Base-by-base conservation (phyloP, 2,329 filamentous ascomycete species). In the Thelonectria rubi region DNA sequence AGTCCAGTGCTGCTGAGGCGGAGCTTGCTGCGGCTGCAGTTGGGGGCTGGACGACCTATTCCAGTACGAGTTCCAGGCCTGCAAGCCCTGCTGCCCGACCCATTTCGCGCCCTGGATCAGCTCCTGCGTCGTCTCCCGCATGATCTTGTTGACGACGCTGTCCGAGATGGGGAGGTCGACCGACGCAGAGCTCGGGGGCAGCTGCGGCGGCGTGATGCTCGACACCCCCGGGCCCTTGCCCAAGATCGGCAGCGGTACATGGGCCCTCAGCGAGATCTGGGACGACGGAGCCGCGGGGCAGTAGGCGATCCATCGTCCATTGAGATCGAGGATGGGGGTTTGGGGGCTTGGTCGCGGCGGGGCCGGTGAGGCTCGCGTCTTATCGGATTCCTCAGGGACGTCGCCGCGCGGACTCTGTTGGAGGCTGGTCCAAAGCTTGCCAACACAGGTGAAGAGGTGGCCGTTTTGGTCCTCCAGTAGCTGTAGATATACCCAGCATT, bases 391-490 rank as follows among this genome's bases (percentile, higher is more conserved):
- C 60, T 83, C 79, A 1, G 78, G 68, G 24, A 79, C 74, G 30
- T 85, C 82, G 21, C 79, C 79, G 60, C 82, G 82, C 17, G 80
- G 76, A 30, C 80, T 79, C 66, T 88, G 85, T 72, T 95, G 92
- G 26, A 97, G 81, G 46, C 88, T 89, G 1, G 95, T 97, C 95
- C 95, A 99, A 17, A 96, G 80, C 78, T 99, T 99, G 18, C 90
- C 94, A 57, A 95, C 82, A 70, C 93, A 97, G 39, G 77, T 81
- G 74, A 84, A 89, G 46, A 79, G 66, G 20, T 78, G 78, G 1
- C 76, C 72, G 20, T 84, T 83, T 48, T 78, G 77, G 1, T 76
- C 72, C 56, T 77, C 73, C 10, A 77, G 68, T 9, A 81, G 74
- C 64, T 88, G 85, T 9, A 82, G 79, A 69, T 85, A 98, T 8